phyloP scores from a whole-genome alignment of 2,329 filamentous ascomycete genomes.

The Sporothrix schenckii region DNA sequence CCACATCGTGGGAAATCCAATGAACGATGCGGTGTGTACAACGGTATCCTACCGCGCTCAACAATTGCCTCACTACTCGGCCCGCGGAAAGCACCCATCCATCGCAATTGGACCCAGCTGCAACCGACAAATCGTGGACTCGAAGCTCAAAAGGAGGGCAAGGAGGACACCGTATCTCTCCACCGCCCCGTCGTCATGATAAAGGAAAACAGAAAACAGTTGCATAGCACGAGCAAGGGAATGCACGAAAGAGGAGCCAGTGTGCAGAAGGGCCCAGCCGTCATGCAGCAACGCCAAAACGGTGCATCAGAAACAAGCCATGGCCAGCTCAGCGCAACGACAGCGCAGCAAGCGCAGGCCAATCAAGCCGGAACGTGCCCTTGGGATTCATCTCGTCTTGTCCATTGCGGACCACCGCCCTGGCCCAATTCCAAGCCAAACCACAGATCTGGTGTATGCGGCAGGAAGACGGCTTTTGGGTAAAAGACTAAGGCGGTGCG shows the following conservation, averaged over 20 bases:
- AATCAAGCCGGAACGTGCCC: conserved; percentile 38
- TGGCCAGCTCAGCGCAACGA: conserved; percentile 5
- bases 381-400: conserved; percentile 24
- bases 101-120: not conserved
- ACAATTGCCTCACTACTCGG: conserved; percentile 10
- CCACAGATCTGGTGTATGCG: conserved; percentile 12
- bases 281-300: conserved; percentile 14
- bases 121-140: not conserved
- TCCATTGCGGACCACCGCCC: conserved; percentile 13
- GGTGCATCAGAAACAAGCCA: conserved; percentile 4
- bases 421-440: conserved; percentile 15
- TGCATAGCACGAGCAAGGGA: not conserved
- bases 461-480: not conserved
- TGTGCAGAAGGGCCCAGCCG: conserved; percentile 18
- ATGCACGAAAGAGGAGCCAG: not conserved
- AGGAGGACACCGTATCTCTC: not conserved
- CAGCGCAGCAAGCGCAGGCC: conserved; percentile 28
- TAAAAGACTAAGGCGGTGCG: not conserved
- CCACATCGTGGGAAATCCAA: not conserved
- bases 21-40: not conserved
- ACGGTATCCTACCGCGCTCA: not conserved
- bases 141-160: conserved; percentile 2
- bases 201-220: not conserved
- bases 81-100: conserved; percentile 1
- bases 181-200: not conserved